A percentile compares a stretch with the other conserved stretches of the same genome.
phyloP scores from a whole-genome alignment of 164 flowering plant species.

The Pachysandra terminalis region DNA sequence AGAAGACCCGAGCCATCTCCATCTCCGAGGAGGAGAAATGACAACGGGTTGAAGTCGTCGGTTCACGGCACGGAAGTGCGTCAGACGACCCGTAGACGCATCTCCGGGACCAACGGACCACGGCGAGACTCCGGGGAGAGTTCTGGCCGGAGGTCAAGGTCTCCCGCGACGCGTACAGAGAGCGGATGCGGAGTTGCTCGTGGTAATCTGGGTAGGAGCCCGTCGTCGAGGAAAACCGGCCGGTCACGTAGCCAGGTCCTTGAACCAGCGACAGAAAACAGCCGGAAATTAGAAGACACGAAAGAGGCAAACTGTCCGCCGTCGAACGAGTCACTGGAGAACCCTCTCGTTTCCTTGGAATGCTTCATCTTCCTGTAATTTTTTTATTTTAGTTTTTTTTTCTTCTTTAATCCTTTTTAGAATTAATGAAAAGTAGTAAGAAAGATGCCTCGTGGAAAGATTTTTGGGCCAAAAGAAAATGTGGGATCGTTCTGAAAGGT shows the following conservation, averaged over 20 bases:
- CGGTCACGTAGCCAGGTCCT: slow-evolving; percentile 31
- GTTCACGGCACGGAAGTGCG: slow-evolving; percentile 21
- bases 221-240: slow-evolving; percentile 26
- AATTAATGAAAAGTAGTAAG: background rate
- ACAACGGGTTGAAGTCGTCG: slow-evolving; percentile 15
- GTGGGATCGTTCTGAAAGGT: too few relatives aligned
- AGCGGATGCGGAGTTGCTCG: slow-evolving; percentile 16
- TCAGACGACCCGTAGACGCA: slow-evolving; percentile 15
- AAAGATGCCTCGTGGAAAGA: too few relatives aligned
- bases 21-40: slow-evolving; percentile 27
- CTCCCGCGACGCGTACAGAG: slow-evolving; percentile 38
- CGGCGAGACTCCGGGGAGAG: slow-evolving; percentile 37
- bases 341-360: slow-evolving; percentile 57
- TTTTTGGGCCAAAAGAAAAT: too few relatives aligned
- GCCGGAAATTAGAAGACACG: slow-evolving; percentile 1
- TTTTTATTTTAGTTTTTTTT: background rate
- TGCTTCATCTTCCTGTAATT: slow-evolving; percentile 59
- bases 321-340: slow-evolving; percentile 45
- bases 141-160: slow-evolving; percentile 50
- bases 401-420: background rate
- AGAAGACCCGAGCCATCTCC: slow-evolving; percentile 27
- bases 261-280: background rate
- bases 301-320: slow-evolving; percentile 7
- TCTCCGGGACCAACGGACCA: slow-evolving; percentile 4
- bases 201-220: slow-evolving; percentile 29